These are phyloP conservation scores for Sporopachydermia quercuum DNA, from an alignment of 805 yeast genomes.

Conservation along the genomic window DNA sequence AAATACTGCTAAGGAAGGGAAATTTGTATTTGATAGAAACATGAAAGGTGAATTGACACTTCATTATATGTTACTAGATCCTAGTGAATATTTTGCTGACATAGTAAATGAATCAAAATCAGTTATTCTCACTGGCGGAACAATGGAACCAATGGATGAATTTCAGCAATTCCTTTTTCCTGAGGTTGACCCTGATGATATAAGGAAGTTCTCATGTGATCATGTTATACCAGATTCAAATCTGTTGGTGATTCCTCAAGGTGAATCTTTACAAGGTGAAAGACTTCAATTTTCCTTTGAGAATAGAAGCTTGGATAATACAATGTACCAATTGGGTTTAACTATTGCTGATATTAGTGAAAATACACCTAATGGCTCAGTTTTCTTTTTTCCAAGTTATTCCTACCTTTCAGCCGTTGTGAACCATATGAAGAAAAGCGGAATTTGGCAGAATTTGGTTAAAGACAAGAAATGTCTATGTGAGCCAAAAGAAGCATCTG, in stretches of 20 bases:
- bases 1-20: conserved; percentile 72
- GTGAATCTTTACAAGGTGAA: conserved; percentile 12
- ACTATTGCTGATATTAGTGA: conserved; percentile 27
- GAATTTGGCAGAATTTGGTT: conserved; percentile 21
- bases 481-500: conserved; percentile 34
- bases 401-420: conserved; percentile 43
- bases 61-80: conserved; percentile 67
- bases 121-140: conserved; percentile 82
- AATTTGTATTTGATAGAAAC: conserved; percentile 45
- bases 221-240: conserved; percentile 70
- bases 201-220: conserved; percentile 54
- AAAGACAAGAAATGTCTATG: conserved; percentile 32
- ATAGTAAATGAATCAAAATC: conserved; percentile 51
- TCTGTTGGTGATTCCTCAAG: conserved; percentile 43
- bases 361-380: conserved; percentile 58
- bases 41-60: conserved; percentile 19
- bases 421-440: conserved; percentile 32
- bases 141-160: conserved; percentile 83
- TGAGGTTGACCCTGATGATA: conserved; percentile 23
- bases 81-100: conserved; percentile 52
- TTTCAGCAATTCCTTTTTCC: conserved; percentile 56
- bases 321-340: conserved; percentile 38
- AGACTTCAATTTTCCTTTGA: conserved; percentile 56
- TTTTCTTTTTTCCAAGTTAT: conserved; percentile 78
- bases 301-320: conserved; percentile 30